These are phyloP conservation scores for Condylostoma magnum DNA, from an alignment of 169 alveolate species.

Conservation along the genomic window DNA sequence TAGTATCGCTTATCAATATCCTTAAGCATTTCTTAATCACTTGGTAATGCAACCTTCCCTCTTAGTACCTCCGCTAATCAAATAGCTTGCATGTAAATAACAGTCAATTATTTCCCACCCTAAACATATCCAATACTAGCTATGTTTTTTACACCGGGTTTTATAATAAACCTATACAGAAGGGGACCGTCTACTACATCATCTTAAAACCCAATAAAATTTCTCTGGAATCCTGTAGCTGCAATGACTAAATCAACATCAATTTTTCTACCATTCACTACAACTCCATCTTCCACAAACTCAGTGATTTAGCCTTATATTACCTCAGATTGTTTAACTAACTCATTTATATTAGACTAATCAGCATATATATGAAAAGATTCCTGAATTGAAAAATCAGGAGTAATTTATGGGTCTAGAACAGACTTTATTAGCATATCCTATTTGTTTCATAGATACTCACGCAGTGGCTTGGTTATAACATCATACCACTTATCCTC, in stretches of 20 bases:
- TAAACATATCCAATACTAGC: slow-evolving; percentile 16
- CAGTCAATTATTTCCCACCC: background rate
- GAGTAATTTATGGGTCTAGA: too few relatives aligned
- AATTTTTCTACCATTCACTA: background rate
- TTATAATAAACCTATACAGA: slow-evolving; percentile 16
- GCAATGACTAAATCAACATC: slow-evolving; percentile 1
- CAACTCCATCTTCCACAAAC: background rate
- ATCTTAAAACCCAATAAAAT: background rate
- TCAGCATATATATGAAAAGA: too few relatives aligned
- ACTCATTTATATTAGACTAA: too few relatives aligned
- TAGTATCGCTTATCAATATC: background rate
- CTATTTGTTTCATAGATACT: too few relatives aligned
- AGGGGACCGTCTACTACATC: slow-evolving; percentile 17
- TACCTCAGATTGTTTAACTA: too few relatives aligned
- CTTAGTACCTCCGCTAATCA: slow-evolving; percentile 21
- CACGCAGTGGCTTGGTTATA: too few relatives aligned
- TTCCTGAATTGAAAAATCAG: too few relatives aligned
- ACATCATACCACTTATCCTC: too few relatives aligned
- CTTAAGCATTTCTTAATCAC: background rate
- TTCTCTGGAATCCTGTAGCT: slow-evolving; percentile 12
- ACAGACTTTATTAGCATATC: too few relatives aligned
- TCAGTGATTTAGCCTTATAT: background rate
- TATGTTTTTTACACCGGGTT: slow-evolving; percentile 11
- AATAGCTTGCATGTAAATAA: slow-evolving; percentile 20
- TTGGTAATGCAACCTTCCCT: slow-evolving; percentile 13